Evolutionary conservation across 192 early-diverging fungal species (phyloP), one percentile per base, ranked within the genome.

Genomic region (Phlyctochytrium planicorne): DNA sequence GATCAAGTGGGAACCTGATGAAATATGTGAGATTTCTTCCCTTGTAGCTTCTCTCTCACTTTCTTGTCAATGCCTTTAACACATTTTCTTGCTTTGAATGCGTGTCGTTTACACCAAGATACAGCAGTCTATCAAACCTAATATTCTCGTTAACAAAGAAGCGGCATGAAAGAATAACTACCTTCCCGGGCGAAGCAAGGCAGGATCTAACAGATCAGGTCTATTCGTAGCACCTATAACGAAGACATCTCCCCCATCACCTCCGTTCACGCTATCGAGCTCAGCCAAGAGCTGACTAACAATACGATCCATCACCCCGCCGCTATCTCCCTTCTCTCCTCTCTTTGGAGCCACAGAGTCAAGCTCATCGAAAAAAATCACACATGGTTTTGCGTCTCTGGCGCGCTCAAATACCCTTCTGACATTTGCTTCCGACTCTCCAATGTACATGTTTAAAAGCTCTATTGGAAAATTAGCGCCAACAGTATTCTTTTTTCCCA

Each of bases 221-320:
- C 98, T 79, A 78, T 99, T 99, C 16, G 98, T 99, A 0, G 96
- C 98, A 3, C 94, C 98, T 80, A 99, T 96, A 1, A 97, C 94
- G 90, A 99, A 98, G 16, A 99, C 95, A 68, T 92, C 87, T 24
- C 73, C 75, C 16, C 68, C 69, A 2, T n/a, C 31, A 0, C 63
- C 50, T 34, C 65, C 55, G 30, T 50, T 72, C 88, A 98, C 93
- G 20, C 93, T 95, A 71, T 99, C 97, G 67, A 99, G 80, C 67
- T 99, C 97, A 0, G 96, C 95, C 3, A 99, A 74, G 34, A 99
- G 72, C 78, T 99, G 97, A 68, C 87, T 89, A 30, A 99, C 96
- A 74, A 98, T 98, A 65, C 97, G 90, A 74, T 99, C 97, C 97
- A 98, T 99, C 29, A 98, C 97, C 40, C 97, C 97, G 17, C 97